These are phyloP conservation scores for Euphorbia schlechtendalii DNA, from an alignment of 441 rosid species.

Conservation along the genomic window DNA sequence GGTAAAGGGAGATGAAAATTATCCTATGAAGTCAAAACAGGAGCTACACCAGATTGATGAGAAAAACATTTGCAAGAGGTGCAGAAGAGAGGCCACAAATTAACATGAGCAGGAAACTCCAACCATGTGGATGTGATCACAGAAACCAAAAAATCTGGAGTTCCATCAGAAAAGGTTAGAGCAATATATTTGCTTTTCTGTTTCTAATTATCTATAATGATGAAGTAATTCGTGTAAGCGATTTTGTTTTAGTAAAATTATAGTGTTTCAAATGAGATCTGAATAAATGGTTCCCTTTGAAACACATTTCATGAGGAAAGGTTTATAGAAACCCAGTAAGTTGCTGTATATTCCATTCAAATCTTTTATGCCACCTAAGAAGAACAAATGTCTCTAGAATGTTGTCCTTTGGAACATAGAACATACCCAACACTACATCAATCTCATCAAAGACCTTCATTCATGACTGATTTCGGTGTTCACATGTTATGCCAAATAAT, in stretches of 20 bases:
- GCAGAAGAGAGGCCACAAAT: slow-evolving; percentile 17
- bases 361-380: background rate
- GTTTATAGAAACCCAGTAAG: too few species aligned
- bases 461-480: background rate
- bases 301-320: background rate
- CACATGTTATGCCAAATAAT: slow-evolving; percentile 1
- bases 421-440: background rate
- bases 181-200: slow-evolving; percentile 2
- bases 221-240: background rate
- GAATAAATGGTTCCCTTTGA: background rate
- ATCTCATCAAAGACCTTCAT: background rate
- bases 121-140: slow-evolving; percentile 16
- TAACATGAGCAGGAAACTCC: slow-evolving; percentile 15
- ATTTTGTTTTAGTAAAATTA: background rate
- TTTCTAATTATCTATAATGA: background rate
- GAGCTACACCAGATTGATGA: too few species aligned
- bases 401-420: background rate
- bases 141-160: slow-evolving; percentile 7
- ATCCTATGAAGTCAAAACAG: too few species aligned
- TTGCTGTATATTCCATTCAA: background rate
- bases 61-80: too few species aligned
- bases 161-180: slow-evolving; percentile 22
- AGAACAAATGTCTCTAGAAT: background rate
- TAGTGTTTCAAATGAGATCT: background rate
- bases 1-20: too few species aligned